A percentile compares a stretch with the other conserved stretches of the same genome.
Evolutionary conservation across 345 rosid species (phyloP).

Genomic region (Clausena lansium): DNA sequence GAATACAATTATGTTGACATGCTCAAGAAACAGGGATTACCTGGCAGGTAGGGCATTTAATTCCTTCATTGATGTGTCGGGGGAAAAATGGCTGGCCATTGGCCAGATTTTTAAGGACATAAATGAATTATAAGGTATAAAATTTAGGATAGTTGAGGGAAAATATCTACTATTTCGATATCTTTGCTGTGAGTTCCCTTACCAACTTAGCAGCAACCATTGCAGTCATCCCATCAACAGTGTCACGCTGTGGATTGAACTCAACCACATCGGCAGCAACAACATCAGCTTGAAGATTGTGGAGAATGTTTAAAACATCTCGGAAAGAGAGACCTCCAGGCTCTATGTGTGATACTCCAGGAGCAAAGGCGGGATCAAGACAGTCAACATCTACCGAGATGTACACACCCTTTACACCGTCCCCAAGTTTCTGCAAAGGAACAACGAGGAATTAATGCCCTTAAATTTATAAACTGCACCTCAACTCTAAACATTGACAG

Average conservation of each 20-base stretch:
- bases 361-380: conserved; percentile 98
- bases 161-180: conserved; percentile 53
- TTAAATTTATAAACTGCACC: not conserved
- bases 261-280: conserved; percentile 96
- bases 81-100: not conserved
- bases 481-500: not conserved
- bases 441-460: not conserved
- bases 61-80: not conserved
- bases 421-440: conserved; percentile 83
- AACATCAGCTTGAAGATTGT: conserved; percentile 78
- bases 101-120: not conserved
- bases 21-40: not conserved
- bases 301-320: conserved; percentile 85
- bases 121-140: not conserved
- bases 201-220: conserved; percentile 99
- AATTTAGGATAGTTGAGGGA: not conserved
- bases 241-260: conserved; percentile 97
- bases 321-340: conserved; percentile 98
- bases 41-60: not conserved
- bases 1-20: not conserved
- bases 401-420: conserved; percentile 93
- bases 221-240: conserved; percentile 97
- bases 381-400: conserved; percentile 89
- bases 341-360: conserved; percentile 97
- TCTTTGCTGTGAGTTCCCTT: conserved; percentile 86